Base-by-base conservation (phyloP, 345 rosid genomes). In the Odontarrhena argentea region DNA sequence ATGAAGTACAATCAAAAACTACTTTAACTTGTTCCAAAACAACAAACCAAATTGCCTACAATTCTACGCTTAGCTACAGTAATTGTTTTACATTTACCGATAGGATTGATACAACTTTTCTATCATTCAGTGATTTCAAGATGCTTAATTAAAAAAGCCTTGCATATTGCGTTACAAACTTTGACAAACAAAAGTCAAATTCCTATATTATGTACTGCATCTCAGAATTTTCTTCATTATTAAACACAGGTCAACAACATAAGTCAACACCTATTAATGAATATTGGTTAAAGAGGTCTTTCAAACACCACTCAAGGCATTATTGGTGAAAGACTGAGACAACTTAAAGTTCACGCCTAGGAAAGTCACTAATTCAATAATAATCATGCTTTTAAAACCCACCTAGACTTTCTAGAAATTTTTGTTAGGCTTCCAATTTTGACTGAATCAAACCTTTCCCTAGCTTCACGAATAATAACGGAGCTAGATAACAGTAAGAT, bases 261-360 rank as follows among this genome's bases (percentile, higher is more conserved):
- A 43, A 42, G 80, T 67, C 81, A 80, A 78, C 14, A 32, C 60
- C 40, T 8, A 67, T 57, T 62, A 10, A 66, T 47, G 60, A 65
- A 22, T 30, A 45, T 49, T 30, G 44, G 63, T 74, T 49, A 51
- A 65, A 48, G 61, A 53, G 62, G 48, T 60, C 47, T 55, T 46
- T 76, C 50, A 56, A 6, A 40, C 70, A 55, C 45, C 13, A 75
- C 35, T 26, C 59, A 60, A 58, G 40, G 65, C 34, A 30, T 42
- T 49, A 44, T 63, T 55, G 10, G 56, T 54, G 38, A 12, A 61
- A n/a, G 70, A 77, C 77, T 34, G 9, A 78, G 77, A 78, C 82
- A 78, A 63, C 47, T 57, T 51, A 71, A 78, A 73, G 42, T 37
- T n/a, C 51, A 52, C 36, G 50, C 61, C 50, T 58, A 35, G 22